Evolutionary conservation across 495 filamentous ascomycete genomes (phyloP), one percentile per base, ranked within the genome.

Genomic region (Aspergillus cristatus): DNA sequence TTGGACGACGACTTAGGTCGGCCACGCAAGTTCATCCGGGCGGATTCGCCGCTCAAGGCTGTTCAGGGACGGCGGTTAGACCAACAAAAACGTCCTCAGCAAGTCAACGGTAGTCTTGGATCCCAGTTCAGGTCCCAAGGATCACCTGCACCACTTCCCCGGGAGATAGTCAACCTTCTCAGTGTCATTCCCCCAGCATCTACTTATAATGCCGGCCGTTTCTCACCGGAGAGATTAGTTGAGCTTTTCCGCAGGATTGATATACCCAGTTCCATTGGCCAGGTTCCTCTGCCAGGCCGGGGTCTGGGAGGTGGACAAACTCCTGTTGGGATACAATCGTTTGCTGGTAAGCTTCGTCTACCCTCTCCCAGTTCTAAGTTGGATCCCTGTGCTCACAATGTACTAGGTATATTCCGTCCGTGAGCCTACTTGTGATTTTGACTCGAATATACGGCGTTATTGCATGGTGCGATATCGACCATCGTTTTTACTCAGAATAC

Each of bases 11-110:
- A 90, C 30, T 51, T 57, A 6, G 60, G 56, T 32, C 81, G 78
- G 11, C 86, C 88, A 3, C 80, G 88, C 31, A 97, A 97, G 54
- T 62, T 90, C 35, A 66, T 70, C 34, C 79, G 91, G 14, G 85
- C 79, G 15, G 88, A 83, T 33, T 94, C 86, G 12, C 90, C 93
- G 0, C 68, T 97, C 17, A 95, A 91, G 56, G 84, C 82, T 8
- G 79, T 79, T 1, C 86, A 89, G 14, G 82, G 83, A 26, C 78
- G 88, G 26, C 77, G 86, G 14, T 63, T 91, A 14, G 84, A 94
- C 49, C 84, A 88, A 54, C 81, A 86, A 42, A 77, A 75, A 46
- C 76, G 82, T 15, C 40, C 43, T 12, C 58, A 57, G 35, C 57
- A 51, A 29, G 37, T 55, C 18, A 63, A 67, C 28, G 61, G 47